Evolutionary conservation across 2,329 filamentous ascomycete genomes (phyloP), one percentile per base, ranked within the genome.

Genomic region (Xylaria sp.): DNA sequence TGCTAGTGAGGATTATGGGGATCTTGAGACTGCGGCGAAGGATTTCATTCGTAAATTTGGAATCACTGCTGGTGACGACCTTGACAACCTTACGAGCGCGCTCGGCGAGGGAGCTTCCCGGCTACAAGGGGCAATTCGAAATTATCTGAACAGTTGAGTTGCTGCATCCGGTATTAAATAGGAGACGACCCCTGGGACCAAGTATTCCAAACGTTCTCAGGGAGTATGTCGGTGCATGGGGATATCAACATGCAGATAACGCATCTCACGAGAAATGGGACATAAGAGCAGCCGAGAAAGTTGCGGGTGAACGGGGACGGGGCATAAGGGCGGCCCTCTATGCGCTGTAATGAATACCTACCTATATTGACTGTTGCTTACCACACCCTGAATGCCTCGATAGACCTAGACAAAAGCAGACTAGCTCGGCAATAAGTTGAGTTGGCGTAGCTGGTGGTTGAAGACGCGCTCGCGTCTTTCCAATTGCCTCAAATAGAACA

Each of bases 31-130:
- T n/a, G 93, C 93, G 0, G 95, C 95, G 63, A 97, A 95, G 81
- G 95, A 99, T 78, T 96, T 98, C 79, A 89, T 98, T 33, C 88
- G 95, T 73, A 93, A 92, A 75, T 97, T 98, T 75, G 95, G 95
- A 52, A 91, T 97, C 70, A 98, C 94, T 3, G 94, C 95, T 23
- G 94, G 93, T 60, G 95, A 99, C 75, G 95, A 99, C 77, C 80
- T 99, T 59, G 95, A 99, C 77, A 97, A 97, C 77, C 78, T 98
- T 70, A 90, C 89, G 23, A 87, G 89, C 70, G 84, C 92, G 66
- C 80, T 97, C 4, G 95, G 94, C 31, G 93, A 97, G 72, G 94
- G 93, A 43, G 93, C 93, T 14, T 87, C 84, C 49, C 90, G 88
- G 78, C 82, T 98, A 74, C 93, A 97, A 80, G 92, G 91, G 74